Evolutionary conservation across 176 grass and related monocot genomes (phyloP), one percentile per base, ranked within the genome.

Genomic region (Lolium rigidum): DNA sequence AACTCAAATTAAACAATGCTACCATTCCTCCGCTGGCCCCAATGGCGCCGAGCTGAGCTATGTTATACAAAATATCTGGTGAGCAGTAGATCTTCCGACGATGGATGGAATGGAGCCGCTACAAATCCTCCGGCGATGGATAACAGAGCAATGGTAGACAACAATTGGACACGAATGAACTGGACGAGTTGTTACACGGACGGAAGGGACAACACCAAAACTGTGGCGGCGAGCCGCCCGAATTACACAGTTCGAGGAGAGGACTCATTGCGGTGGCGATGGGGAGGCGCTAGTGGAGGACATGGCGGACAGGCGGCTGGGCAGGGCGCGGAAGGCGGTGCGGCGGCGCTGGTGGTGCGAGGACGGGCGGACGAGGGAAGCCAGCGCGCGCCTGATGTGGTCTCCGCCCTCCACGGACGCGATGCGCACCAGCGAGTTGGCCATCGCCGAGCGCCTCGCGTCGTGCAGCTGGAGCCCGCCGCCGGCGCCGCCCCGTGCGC

Each of bases 401-500:
- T 91, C 88, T 6, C 86, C 92, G 24, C 90, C 95, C 84, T 94
- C 90, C 38, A 91, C 92, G 8, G 88, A 59, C 18, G 78, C 78
- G 83, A 89, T 89, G 80, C 90, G 90, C 47, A 92, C 90, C 49
- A 92, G 78, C 21, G 95, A 90, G 69, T 92, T 94, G 7, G 88
- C 61, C 90, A 91, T 91, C 46, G 92, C 85, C 13, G 90, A 92
- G 21, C 84, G 49, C 61, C 92, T 76, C 67, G 44, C 8, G 0
- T 83, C 21, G 39, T 16, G 82, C 86, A 78, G 84, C 5, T 38
- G 84, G 22, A 87, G 35, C 82, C 83, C 43, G 70, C 55, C 14
- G 16, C 60, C 41, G 20, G 74, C 14, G 13, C 71, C 4, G 4
- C n/a, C 13, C 10, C 16, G 76, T 10, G 65, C n/a, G 4, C 39